Percentiles rank a stretch among this genome's conserved stretches.
These are phyloP conservation scores for Melaleuca quinquenervia DNA, from an alignment of 345 rosid genomes.

Conservation along the genomic window DNA sequence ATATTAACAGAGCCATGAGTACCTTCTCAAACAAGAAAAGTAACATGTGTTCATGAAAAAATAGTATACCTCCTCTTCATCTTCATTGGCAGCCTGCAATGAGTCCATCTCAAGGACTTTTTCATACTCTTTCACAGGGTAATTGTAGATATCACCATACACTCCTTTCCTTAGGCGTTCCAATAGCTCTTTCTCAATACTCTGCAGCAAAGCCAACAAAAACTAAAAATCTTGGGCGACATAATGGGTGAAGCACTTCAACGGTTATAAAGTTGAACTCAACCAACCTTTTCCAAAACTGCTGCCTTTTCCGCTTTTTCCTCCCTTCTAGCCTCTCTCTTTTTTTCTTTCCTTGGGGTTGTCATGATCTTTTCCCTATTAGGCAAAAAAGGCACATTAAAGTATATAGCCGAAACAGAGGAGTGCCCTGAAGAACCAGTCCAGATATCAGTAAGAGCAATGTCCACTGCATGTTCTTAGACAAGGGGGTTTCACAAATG, in stretches of 20 bases:
- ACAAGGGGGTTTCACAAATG: background rate
- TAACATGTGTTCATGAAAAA: background rate
- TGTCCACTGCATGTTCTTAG: background rate
- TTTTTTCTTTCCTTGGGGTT: conserved; percentile 48
- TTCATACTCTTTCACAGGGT: conserved; percentile 27
- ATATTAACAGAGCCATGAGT: background rate
- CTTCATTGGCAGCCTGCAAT: conserved; percentile 10
- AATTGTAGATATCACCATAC: conserved; percentile 63
- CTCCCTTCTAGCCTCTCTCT: conserved; percentile 77
- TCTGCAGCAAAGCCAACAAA: conserved; percentile 28
- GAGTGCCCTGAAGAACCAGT: background rate
- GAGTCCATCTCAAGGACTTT: conserved; percentile 41
- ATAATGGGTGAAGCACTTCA: background rate
- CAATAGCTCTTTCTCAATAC: conserved; percentile 73
- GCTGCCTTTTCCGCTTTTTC: conserved; percentile 87
- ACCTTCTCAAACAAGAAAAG: background rate
- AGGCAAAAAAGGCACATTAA: background rate
- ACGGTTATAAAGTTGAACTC: background rate
- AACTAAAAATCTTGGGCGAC: background rate
- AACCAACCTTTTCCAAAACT: conserved; percentile 57
- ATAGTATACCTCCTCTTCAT: conserved; percentile 44
- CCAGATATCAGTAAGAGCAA: background rate
- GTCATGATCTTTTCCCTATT: conserved; percentile 63
- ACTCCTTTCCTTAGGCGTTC: conserved; percentile 68
- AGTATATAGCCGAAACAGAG: background rate